Evolutionary conservation across 73 alveolate species (phyloP), one percentile per base, ranked within the genome.

Genomic region (Paramecium biaurelia): DNA sequence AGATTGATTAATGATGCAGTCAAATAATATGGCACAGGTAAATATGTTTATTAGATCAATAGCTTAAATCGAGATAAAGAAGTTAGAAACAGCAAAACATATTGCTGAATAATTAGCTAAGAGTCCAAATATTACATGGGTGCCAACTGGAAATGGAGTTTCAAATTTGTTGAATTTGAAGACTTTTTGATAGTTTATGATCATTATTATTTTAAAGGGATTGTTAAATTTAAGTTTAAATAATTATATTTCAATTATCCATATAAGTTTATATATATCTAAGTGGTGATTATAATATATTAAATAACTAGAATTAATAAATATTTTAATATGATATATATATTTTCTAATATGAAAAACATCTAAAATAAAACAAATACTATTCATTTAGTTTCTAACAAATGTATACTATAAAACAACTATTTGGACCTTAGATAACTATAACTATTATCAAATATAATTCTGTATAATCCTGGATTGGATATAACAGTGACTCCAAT

Each of bases 1-100:
- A 37, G 70, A 9, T 35, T 88, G 76, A 88, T 88, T 26, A 88
- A 88, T 47, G 76, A 88, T 34, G 89, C 93, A 18, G 93, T 88
- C 41, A 88, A 88, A 70, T 57, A 37, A 41, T 88, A 57, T 34
- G 93, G 93, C 24, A 30, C 89, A 34, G 89, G 93, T 88, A 88
- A 8, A 6, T 2, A 59, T 24, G 7, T 67, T 5, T 32, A 1
- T 21, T 47, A 47, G 10, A 47, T 47, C 23, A 47, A 47, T 85
- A 88, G 93, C 93, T 38, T 63, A 88, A 47, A 70, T 92, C n/a
- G 96, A 92, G 74, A 90, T 92, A 21, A 92, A 92, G 93, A 92
- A 94, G 76, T 47, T 92, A 21, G 96, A 92, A 45, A 94, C 96
- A 45, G 93, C 96, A 9, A 92, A 90, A n/a, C 76, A 90, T 47